phyloP scores from a whole-genome alignment of 257 asterid genomes.

The Lavandula angustifolia region DNA sequence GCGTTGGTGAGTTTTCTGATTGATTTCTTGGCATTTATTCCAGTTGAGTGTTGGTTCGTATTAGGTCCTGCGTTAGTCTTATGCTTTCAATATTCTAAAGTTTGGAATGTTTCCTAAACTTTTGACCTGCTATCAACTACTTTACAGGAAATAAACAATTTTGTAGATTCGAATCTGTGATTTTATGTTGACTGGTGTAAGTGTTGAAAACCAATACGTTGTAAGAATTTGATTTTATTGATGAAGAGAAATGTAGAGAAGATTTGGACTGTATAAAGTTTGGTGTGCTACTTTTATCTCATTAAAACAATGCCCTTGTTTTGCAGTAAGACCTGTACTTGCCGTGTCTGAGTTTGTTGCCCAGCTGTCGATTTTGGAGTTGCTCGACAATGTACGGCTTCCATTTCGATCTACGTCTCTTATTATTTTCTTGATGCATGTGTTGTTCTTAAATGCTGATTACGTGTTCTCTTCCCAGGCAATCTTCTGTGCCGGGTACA shows the following conservation, averaged over 20 bases:
- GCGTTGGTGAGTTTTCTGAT: conserved; percentile 55
- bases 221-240: neutral
- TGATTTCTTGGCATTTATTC: neutral
- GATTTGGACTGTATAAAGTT: neutral
- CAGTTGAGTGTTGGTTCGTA: neutral
- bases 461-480: conserved; percentile 50
- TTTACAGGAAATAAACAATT: neutral
- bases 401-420: neutral
- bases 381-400: conserved; percentile 80
- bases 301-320: conserved; percentile 8
- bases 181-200: neutral
- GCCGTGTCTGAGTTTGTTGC: conserved; percentile 86
- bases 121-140: neutral
- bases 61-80: neutral
- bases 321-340: conserved; percentile 71
- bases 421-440: neutral
- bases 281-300: neutral
- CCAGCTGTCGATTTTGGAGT: conserved; percentile 85
- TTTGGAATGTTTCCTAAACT: neutral
- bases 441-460: conserved; percentile 15
- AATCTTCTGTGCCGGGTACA: conserved; percentile 96
- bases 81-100: neutral
- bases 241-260: neutral
- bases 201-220: neutral
- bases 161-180: conserved; percentile 1